Percentiles rank a stretch among this genome's conserved stretches.
These are phyloP conservation scores for Geosiphon pyriformis DNA, from an alignment of 192 early-diverging fungal genomes.

Conservation along the genomic window DNA sequence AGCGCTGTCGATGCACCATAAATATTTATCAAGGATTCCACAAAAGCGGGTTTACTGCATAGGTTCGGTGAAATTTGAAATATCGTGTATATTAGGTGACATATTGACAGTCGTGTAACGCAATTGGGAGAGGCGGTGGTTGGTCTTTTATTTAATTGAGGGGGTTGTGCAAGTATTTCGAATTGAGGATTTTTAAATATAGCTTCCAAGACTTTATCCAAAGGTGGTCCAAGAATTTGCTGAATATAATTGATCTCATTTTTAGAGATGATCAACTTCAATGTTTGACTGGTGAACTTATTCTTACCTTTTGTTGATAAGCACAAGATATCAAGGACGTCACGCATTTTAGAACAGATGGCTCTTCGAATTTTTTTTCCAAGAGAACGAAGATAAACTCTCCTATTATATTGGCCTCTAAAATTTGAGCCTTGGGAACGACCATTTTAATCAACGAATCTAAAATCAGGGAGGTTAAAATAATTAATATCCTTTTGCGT, in stretches of 20 bases:
- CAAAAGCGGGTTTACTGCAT: conserved; percentile 42
- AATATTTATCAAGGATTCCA: conserved; percentile 42
- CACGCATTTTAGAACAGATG: conserved; percentile 38
- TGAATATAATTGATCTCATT: neutral
- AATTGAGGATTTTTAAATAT: conserved; percentile 38
- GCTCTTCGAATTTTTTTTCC: conserved; percentile 36
- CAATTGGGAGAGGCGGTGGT: conserved; percentile 22
- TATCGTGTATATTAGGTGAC: conserved; percentile 45
- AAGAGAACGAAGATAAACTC: conserved; percentile 37
- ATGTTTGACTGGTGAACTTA: too few species aligned
- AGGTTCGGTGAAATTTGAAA: conserved; percentile 44
- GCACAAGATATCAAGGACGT: conserved; percentile 30
- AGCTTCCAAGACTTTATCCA: conserved; percentile 34
- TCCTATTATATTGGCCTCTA: conserved; percentile 33
- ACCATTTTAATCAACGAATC: conserved; percentile 9
- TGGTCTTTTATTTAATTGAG: conserved; percentile 27
- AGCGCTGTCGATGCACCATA: conserved; percentile 53
- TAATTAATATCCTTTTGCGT: too few species aligned
- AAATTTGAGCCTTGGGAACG: neutral
- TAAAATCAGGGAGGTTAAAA: neutral
- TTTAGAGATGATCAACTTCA: neutral
- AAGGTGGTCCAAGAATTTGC: conserved; percentile 27
- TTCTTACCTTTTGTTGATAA: conserved; percentile 34
- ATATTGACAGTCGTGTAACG: conserved; percentile 40
- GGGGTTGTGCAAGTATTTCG: conserved; percentile 26